Evolutionary conservation across 306 rosid genomes (phyloP), one percentile per base, ranked within the genome.

Genomic region (Trifolium fragiferum): DNA sequence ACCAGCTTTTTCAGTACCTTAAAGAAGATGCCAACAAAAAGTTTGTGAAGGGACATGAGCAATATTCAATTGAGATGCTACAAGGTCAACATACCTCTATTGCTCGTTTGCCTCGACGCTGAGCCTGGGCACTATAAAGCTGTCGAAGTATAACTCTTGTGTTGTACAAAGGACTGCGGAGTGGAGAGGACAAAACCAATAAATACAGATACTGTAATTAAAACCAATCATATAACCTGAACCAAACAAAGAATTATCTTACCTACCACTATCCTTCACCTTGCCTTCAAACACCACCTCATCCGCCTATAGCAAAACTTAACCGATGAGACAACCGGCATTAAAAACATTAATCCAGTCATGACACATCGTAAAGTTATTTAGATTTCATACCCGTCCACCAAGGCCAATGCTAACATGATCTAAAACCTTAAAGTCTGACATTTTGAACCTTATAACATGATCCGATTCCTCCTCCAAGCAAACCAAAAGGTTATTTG

Each of bases 21-120:
- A 30, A 59, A 65, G 80, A 81, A 65, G 77, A 81, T 4, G 25
- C 40, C 76, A 32, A 62, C 5, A 63, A 37, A 32, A 77, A 53
- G 44, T 33, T 32, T 32, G 80, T 60, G 69, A 73, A 35, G 53
- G 10, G 25, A 41, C 67, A 10, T 53, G 30, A 30, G 19, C 5
- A 8, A 10, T 7, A 25, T 30, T 37, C 10, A 74, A 72, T 21
- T 32, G 23, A 8, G 32, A 43, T 30, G 23, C 16, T n/a, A 33
- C 40, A 41, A 63, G 58, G 59, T 68, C 50, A 19, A 66, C 85
- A 71, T 53, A 90, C 98, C 97, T 94, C 94, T 75, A 94, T 89
- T 73, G 98, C 93, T 66, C 98, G 78, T 83, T 85, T 94, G 40
- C 98, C 98, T 81, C 98, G 84, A 77, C 89, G 96, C 86, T 90